Conservation (phyloP, 2,329 filamentous ascomycete species). For the Diaporthe australafricana region DNA sequence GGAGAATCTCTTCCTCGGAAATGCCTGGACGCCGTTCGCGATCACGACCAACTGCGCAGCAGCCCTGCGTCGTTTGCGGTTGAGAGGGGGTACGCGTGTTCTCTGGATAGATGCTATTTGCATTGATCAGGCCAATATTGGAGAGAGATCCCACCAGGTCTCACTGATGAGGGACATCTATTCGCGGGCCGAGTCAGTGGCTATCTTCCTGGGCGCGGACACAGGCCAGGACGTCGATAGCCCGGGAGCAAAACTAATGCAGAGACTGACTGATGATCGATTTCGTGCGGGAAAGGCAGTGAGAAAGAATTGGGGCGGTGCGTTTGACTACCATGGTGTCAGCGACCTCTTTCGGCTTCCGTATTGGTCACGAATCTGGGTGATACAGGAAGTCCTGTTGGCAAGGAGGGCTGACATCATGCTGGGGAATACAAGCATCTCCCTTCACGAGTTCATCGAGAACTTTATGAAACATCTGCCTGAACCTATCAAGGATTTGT, state of each 20-base stretch:
- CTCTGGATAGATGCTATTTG: slow-evolving; percentile 2
- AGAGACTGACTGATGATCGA: background rate
- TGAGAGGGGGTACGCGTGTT: background rate
- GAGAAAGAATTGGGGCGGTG: background rate
- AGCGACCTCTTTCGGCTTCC: background rate
- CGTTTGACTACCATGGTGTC: background rate
- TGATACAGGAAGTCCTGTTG: background rate
- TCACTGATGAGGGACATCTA: slow-evolving; percentile 15
- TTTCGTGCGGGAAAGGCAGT: background rate
- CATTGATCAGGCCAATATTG: background rate
- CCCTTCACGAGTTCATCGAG: background rate
- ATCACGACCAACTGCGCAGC: background rate
- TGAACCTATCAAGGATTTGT: background rate
- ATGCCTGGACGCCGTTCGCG: background rate
- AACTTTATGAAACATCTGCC: background rate
- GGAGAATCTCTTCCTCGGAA: slow-evolving; percentile 4
- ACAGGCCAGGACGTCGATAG: background rate
- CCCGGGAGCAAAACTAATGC: background rate
- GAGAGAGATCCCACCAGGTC: slow-evolving; percentile 3
- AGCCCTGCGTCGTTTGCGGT: background rate
- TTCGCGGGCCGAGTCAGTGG: background rate
- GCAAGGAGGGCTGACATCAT: background rate
- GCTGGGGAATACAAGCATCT: background rate
- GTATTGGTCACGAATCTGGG: slow-evolving; percentile 7
- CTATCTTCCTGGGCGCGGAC: background rate